phyloP scores from a whole-genome alignment of 2,329 filamentous ascomycete species.

The Fusarium metavorans region DNA sequence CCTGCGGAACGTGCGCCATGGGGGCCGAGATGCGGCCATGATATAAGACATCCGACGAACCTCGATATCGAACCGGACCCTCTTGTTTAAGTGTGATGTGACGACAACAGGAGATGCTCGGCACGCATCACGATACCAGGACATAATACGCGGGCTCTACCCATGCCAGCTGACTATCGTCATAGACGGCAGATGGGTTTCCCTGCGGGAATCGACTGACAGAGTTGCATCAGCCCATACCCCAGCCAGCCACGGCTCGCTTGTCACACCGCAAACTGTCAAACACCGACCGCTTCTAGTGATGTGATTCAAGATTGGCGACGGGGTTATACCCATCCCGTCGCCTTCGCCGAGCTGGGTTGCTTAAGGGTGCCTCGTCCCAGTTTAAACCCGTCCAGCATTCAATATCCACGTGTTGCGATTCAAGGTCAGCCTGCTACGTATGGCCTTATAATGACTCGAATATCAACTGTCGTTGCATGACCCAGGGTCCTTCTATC shows the following conservation, averaged over 20 bases:
- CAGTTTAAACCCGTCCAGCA: not conserved
- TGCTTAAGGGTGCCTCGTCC: not conserved
- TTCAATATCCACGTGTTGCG: not conserved
- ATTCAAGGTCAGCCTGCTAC: not conserved
- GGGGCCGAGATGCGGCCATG: conserved; percentile 18
- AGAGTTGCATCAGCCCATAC: conserved; percentile 40
- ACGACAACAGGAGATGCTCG: not conserved
- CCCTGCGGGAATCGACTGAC: conserved; percentile 24
- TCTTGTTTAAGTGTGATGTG: not conserved
- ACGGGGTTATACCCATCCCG: conserved; percentile 7
- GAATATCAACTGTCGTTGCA: not conserved
- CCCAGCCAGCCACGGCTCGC: conserved; percentile 31
- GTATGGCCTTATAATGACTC: conserved; percentile 3
- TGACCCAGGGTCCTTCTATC: not conserved
- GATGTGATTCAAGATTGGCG: conserved; percentile 21
- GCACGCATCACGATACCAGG: not conserved
- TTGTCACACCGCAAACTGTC: conserved; percentile 41
- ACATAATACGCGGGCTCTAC: not conserved
- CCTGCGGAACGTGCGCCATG: conserved; percentile 22
- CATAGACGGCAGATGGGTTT: conserved; percentile 10
- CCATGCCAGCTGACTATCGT: not conserved
- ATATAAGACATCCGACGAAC: conserved; percentile 12
- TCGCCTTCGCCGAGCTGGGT: not conserved
- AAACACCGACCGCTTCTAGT: conserved; percentile 8
- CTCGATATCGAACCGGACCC: not conserved